Percentiles rank a stretch among this genome's conserved stretches.
These are phyloP conservation scores for Biscogniauxia marginata DNA, from an alignment of 2,329 filamentous ascomycete species.

Conservation along the genomic window DNA sequence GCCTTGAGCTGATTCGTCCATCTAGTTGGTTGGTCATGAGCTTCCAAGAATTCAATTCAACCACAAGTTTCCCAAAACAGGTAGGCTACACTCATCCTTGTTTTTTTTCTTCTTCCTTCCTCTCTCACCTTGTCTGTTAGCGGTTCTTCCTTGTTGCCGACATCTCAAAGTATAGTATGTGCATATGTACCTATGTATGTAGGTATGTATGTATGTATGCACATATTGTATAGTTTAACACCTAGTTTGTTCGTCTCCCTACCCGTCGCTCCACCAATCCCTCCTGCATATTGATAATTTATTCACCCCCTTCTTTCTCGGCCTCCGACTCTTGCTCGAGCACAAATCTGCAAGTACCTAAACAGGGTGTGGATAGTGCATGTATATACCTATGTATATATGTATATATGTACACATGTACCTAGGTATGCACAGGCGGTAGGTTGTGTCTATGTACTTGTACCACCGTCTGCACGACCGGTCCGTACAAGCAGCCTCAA, in stretches of 20 bases:
- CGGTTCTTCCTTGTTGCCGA: neutral
- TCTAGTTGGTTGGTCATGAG: neutral
- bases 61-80: neutral
- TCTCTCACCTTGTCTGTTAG: neutral
- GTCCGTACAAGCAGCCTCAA: conserved; percentile 32
- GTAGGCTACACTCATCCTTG: neutral
- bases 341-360: neutral
- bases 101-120: neutral
- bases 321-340: neutral
- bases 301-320: neutral
- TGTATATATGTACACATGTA: neutral
- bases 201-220: neutral
- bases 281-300: neutral
- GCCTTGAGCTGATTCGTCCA: neutral
- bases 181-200: neutral
- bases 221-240: too few species aligned
- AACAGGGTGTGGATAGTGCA: neutral
- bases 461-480: conserved; percentile 22
- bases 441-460: conserved; percentile 5
- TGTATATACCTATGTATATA: conserved; percentile 1
- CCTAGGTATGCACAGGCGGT: conserved; percentile 1
- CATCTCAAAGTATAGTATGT: neutral
- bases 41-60: neutral
- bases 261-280: neutral
- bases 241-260: neutral